Evolutionary conservation across 2,329 filamentous ascomycete species (phyloP), one percentile per base, ranked within the genome.

Genomic region (Metarhizium brunneum): DNA sequence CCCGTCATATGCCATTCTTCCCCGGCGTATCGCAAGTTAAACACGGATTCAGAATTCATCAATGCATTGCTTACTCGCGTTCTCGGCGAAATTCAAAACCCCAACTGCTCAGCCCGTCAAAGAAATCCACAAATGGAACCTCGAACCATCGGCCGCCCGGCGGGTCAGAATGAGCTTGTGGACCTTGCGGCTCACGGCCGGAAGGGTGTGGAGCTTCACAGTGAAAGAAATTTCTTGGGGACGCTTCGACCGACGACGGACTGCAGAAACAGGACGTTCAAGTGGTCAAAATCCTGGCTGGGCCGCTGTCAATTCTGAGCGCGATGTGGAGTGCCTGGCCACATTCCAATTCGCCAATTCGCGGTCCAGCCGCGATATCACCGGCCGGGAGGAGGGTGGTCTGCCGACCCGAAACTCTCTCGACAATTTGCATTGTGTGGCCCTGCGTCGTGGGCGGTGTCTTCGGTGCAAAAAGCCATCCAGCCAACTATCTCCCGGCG

Each of bases 141-240:
- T 47, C 20, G 43, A 47, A 18, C 43, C 43, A 18, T 29, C 13
- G 43, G 43, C 2, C 20, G 43, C 8, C 43, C n/a, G n/a, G 8
- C 43, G 43, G n/a, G n/a, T 7, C 43, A 25, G 18, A 25, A 20
- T 18, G n/a, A 20, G 43, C 43, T 47, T 47, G 43, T 47, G 18
- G 18, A 11, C 18, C n/a, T 47, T 35, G 40, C 47, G 20, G 18
- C 42, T 20, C 40, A 47, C 30, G 42, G 16, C 49, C 48, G 49
- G 49, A 52, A n/a, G n/a, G 38, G 54, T 43, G 49, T 55, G 54
- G 30, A n/a, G 53, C 36, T 29, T 40, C 36, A n/a, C 29, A 13
- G 45, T 47, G n/a, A n/a, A 36, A 47, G 29, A 35, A 25, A 47
- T 25, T 20, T 47, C 45, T 43, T 35, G n/a, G 29, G 29, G 6